Percentiles rank a stretch among this genome's conserved stretches.
Evolutionary conservation across 2,329 filamentous ascomycete genomes (phyloP).

Genomic region (Ciborinia camelliae): DNA sequence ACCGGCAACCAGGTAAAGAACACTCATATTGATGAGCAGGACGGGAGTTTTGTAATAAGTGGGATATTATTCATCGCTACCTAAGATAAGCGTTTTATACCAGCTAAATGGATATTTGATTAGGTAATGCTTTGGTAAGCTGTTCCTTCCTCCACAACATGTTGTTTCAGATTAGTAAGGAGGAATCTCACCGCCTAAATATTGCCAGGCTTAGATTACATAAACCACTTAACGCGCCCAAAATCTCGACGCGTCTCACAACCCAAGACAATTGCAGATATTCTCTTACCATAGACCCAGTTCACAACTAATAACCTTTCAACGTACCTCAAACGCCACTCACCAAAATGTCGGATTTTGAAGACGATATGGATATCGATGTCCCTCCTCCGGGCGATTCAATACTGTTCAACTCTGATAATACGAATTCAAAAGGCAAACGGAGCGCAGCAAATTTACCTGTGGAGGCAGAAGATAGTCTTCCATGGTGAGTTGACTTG

Average conservation of each 20-base stretch:
- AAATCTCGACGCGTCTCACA: slow-evolving; percentile 19
- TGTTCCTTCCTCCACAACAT: too few species aligned
- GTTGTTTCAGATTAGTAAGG: neutral
- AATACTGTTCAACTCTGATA: slow-evolving; percentile 70
- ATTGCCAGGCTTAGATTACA: slow-evolving; percentile 1
- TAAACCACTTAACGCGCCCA: slow-evolving; percentile 21
- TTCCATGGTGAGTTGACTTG: slow-evolving; percentile 70
- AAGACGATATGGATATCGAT: slow-evolving; percentile 69
- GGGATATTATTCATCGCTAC: too few species aligned
- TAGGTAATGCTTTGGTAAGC: too few species aligned
- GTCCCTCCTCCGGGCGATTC: slow-evolving; percentile 48
- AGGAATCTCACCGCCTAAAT: neutral
- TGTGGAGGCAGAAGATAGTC: slow-evolving; percentile 85
- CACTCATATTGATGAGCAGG: too few species aligned
- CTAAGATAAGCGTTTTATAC: too few species aligned
- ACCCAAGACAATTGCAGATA: neutral
- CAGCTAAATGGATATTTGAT: too few species aligned
- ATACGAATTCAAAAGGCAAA: slow-evolving; percentile 78
- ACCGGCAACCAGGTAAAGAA: too few species aligned
- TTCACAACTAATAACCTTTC: neutral
- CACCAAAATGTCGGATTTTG: slow-evolving; percentile 50
- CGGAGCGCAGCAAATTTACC: slow-evolving; percentile 88
- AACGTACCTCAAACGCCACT: neutral
- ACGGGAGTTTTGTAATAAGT: too few species aligned
- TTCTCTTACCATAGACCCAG: neutral